These are phyloP conservation scores for Melampsora larici-populina DNA, from an alignment of 1,284 basidiomycete genomes.

Conservation along the genomic window DNA sequence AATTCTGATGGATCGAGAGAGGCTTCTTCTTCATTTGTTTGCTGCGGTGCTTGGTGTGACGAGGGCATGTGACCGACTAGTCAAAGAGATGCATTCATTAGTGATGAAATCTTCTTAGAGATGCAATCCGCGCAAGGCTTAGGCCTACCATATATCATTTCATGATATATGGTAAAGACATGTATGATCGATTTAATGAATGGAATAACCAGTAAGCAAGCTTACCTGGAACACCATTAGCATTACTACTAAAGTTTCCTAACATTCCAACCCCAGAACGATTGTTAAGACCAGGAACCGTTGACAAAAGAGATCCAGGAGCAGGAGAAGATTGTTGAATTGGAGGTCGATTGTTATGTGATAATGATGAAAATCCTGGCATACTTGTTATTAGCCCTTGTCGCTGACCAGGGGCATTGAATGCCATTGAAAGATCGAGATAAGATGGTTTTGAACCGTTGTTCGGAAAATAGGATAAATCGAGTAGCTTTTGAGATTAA, in stretches of 20 bases:
- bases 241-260: constrained; percentile 26
- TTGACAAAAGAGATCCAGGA: constrained; percentile 39
- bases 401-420: constrained; percentile 41
- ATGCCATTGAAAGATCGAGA: constrained; percentile 24
- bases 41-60: constrained; percentile 29
- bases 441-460: not conserved
- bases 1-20: constrained; percentile 44
- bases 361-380: constrained; percentile 37
- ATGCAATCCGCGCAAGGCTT: too few species aligned
- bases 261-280: not conserved
- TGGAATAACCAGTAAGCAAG: not conserved
- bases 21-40: constrained; percentile 27
- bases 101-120: not conserved
- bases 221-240: constrained; percentile 35
- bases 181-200: not conserved
- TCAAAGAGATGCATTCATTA: constrained; percentile 3
- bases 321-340: constrained; percentile 35
- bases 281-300: constrained; percentile 8
- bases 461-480: not conserved
- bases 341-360: constrained; percentile 17
- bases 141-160: not conserved
- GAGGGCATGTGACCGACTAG: constrained; percentile 34
- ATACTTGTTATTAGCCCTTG: constrained; percentile 33
- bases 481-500: not conserved
- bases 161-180: constrained; percentile 5